These are phyloP conservation scores for Strobilomyces dryophilus DNA, from an alignment of 768 basidiomycete genomes.

Conservation along the genomic window DNA sequence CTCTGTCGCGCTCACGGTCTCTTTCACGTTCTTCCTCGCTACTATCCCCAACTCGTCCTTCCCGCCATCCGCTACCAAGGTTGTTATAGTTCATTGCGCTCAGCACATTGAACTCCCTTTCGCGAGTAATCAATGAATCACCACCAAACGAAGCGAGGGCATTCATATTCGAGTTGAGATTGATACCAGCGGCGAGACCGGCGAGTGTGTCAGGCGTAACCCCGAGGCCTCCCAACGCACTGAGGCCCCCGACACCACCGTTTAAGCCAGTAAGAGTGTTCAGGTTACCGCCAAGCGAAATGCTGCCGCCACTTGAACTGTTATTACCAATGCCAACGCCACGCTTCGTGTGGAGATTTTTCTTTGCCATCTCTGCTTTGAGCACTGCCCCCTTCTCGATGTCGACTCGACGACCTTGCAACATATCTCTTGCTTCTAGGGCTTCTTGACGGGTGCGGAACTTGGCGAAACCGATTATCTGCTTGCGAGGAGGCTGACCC, in stretches of 20 bases:
- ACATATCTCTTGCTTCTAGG: constrained; percentile 75
- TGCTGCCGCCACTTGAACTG: constrained; percentile 24
- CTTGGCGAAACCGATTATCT: constrained; percentile 98
- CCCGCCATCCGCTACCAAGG: constrained; percentile 31
- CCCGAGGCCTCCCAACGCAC: constrained; percentile 21
- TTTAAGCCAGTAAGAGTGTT: constrained; percentile 22
- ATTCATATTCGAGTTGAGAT: constrained; percentile 25
- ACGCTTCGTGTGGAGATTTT: constrained; percentile 95
- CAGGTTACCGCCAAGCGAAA: constrained; percentile 26
- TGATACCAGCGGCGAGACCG: constrained; percentile 28
- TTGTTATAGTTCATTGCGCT: constrained; percentile 45
- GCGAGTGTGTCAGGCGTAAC: constrained; percentile 28
- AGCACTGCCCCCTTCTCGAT: constrained; percentile 88
- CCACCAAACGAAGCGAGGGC: constrained; percentile 23
- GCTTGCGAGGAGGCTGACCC: constrained; percentile 68
- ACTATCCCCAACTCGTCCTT: constrained; percentile 32
- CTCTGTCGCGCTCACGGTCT: constrained; percentile 44
- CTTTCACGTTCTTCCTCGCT: constrained; percentile 39
- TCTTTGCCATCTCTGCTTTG: constrained; percentile 99
- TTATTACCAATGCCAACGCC: constrained; percentile 67
- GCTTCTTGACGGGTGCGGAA: constrained; percentile 88
- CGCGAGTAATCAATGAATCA: constrained; percentile 36
- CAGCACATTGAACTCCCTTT: constrained; percentile 44
- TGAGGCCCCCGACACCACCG: constrained; percentile 27
- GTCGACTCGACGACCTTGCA: constrained; percentile 90